These are phyloP conservation scores for Aspergillus bertholletiae DNA, from an alignment of 495 filamentous ascomycete species.

Conservation along the genomic window DNA sequence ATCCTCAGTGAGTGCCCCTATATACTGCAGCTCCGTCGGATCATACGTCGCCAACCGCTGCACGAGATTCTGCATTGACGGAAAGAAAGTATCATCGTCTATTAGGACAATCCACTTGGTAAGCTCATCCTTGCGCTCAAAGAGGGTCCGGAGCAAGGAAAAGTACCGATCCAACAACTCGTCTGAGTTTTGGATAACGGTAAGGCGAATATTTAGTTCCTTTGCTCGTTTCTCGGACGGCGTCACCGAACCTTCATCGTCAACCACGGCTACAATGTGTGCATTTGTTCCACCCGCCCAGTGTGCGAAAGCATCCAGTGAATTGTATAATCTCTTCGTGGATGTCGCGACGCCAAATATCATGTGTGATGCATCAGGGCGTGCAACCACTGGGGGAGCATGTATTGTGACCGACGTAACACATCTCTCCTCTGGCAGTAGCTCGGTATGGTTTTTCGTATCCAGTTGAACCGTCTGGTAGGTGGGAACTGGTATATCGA, in stretches of 20 bases:
- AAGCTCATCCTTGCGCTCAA: constrained; percentile 22
- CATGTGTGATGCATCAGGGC: constrained; percentile 47
- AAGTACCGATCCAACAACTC: constrained; percentile 56
- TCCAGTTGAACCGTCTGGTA: constrained; percentile 12
- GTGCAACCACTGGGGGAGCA: constrained; percentile 8
- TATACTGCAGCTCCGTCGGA: constrained; percentile 43
- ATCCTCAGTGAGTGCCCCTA: constrained; percentile 54
- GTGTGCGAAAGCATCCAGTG: constrained; percentile 53
- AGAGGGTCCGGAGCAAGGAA: constrained; percentile 40
- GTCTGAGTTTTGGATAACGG: constrained; percentile 44
- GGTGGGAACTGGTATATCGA: constrained; percentile 7
- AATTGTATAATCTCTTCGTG: constrained; percentile 50
- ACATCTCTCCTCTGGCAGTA: constrained; percentile 11
- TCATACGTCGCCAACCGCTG: constrained; percentile 44
- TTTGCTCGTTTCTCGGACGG: constrained; percentile 31
- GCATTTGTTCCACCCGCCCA: constrained; percentile 57
- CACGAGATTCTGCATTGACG: constrained; percentile 46
- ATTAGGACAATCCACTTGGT: constrained; percentile 54
- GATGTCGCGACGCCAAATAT: constrained; percentile 61
- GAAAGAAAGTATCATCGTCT: constrained; percentile 71
- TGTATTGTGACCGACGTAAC: constrained; percentile 13
- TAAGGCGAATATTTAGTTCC: constrained; percentile 45
- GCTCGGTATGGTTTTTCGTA: constrained; percentile 6
- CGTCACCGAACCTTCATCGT: constrained; percentile 12
- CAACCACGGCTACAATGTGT: constrained; percentile 51